A percentile compares a stretch with the other conserved stretches of the same genome.
Evolutionary conservation across 345 rosid genomes (phyloP).

Genomic region (Capsella bursapastoris): DNA sequence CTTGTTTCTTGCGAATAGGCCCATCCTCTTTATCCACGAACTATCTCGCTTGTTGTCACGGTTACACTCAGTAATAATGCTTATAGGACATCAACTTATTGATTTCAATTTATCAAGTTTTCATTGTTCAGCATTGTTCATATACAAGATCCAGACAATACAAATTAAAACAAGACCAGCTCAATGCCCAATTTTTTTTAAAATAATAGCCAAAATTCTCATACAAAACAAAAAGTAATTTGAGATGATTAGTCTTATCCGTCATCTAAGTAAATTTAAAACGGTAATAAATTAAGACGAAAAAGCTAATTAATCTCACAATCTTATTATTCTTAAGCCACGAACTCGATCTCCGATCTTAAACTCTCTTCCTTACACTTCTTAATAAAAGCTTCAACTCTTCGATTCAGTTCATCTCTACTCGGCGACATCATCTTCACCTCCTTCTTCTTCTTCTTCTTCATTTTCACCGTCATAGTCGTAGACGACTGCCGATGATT

Average conservation of each 20-base stretch:
- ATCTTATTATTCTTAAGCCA: too few relatives aligned
- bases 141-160: too few relatives aligned
- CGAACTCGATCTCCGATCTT: slow-evolving; percentile 47
- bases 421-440: slow-evolving; percentile 48
- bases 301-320: neutral
- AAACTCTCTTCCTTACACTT: slow-evolving; percentile 74
- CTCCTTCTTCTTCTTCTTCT: slow-evolving; percentile 54
- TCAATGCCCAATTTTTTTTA: too few relatives aligned
- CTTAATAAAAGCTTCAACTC: slow-evolving; percentile 79
- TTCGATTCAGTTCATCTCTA: slow-evolving; percentile 78
- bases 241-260: too few relatives aligned
- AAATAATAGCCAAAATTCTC: too few relatives aligned
- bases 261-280: too few relatives aligned
- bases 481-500: slow-evolving; percentile 47
- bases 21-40: slow-evolving; percentile 54
- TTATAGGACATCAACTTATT: neutral
- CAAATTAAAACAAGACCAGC: neutral
- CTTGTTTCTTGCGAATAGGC: slow-evolving; percentile 25
- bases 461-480: slow-evolving; percentile 29
- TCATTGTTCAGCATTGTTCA: neutral
- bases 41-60: slow-evolving; percentile 73
- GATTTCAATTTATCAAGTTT: neutral
- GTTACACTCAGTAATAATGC: slow-evolving; percentile 42
- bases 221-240: too few relatives aligned
- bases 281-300: neutral